phyloP scores from a whole-genome alignment of 192 early-diverging fungal genomes.

The Coemansia sp. region DNA sequence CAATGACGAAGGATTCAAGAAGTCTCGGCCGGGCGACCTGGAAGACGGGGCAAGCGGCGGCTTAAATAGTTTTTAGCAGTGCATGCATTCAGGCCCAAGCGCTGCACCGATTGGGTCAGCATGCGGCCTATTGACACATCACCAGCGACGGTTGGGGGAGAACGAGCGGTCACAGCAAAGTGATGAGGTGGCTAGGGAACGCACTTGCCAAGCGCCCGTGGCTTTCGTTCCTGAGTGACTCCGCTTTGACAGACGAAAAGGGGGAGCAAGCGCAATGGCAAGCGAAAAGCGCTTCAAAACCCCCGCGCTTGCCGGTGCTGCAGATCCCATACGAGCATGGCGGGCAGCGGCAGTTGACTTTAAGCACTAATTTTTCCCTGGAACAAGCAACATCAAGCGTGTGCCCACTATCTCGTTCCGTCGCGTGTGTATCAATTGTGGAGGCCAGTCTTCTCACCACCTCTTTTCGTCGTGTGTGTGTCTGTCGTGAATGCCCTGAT shows the following conservation, averaged over 20 bases:
- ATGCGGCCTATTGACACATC: not conserved
- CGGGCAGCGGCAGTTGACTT: not conserved
- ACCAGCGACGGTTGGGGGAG: not conserved
- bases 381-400: not conserved
- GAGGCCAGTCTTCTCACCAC: constrained; percentile 1
- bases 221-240: not conserved
- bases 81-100: not conserved
- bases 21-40: not conserved
- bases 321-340: constrained; percentile 15
- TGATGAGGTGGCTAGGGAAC: not conserved
- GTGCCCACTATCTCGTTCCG: not conserved
- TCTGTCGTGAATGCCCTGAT: constrained; percentile 4
- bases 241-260: not conserved
- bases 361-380: not conserved
- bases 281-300: no score
- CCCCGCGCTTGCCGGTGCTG: no score
- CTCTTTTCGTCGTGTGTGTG: not conserved
- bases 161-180: not conserved
- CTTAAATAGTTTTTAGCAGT: not conserved
- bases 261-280: no score
- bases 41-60: not conserved
- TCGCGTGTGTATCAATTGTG: not conserved
- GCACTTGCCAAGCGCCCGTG: not conserved
- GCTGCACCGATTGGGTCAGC: constrained; percentile 2
- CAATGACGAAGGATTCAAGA: not conserved